Percentiles rank a stretch among this genome's conserved stretches.
phyloP scores from a whole-genome alignment of 352 stramenopile species.

The Phytophthora pisi region DNA sequence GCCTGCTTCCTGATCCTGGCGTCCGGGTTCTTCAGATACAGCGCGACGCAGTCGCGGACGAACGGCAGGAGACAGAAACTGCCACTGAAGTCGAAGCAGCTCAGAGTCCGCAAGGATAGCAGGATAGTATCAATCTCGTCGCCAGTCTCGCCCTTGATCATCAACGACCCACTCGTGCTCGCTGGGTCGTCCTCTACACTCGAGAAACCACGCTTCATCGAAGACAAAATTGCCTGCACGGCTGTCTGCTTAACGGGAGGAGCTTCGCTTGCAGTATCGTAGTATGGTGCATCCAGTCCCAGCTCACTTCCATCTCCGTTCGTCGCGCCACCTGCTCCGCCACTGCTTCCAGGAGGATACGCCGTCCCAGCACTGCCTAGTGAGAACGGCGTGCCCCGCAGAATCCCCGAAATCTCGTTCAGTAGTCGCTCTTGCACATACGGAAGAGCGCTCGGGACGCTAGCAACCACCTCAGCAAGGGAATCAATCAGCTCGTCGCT shows the following conservation, averaged over 20 bases:
- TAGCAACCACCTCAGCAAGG: constrained; percentile 90
- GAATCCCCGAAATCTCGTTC: constrained; percentile 95
- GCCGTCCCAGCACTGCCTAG: constrained; percentile 22
- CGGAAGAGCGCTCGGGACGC: constrained; percentile 88
- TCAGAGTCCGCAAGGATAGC: constrained; percentile 93
- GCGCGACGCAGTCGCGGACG: constrained; percentile 92
- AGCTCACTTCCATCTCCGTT: constrained; percentile 29
- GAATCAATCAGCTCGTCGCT: constrained; percentile 94
- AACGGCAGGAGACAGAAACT: constrained; percentile 96
- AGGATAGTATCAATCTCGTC: constrained; percentile 85
- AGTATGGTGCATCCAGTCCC: constrained; percentile 32
- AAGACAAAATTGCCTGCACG: constrained; percentile 73
- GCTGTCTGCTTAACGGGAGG: constrained; percentile 54
- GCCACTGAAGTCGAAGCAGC: constrained; percentile 92
- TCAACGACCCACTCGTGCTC: constrained; percentile 32
- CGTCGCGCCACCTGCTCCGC: constrained; percentile 2
- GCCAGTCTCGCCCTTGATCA: constrained; percentile 80
- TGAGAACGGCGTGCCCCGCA: constrained; percentile 87
- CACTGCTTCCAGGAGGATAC: constrained; percentile 24
- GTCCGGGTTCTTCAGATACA: constrained; percentile 93
- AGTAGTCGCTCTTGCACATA: constrained; percentile 95
- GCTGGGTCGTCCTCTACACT: constrained; percentile 33
- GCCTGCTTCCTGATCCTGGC: constrained; percentile 91
- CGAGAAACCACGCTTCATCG: constrained; percentile 71
- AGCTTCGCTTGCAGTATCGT: constrained; percentile 34